A percentile compares a stretch with the other conserved stretches of the same genome.
These are phyloP conservation scores for Puccinia sorghi DNA, from an alignment of 1,284 basidiomycete genomes.

Conservation along the genomic window DNA sequence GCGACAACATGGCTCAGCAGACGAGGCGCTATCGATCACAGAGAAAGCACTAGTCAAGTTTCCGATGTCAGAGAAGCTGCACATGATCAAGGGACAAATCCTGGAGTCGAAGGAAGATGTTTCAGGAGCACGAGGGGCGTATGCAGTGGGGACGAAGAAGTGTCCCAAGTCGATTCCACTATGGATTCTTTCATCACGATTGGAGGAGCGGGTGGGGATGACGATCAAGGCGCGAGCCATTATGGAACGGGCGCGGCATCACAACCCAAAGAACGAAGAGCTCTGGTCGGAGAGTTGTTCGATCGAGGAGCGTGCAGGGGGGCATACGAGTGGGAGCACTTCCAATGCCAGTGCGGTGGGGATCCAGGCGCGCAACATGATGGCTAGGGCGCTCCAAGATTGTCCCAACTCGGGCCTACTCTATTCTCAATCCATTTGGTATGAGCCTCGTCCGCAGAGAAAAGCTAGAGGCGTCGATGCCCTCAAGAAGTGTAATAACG, in stretches of 20 bases:
- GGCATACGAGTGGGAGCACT: constrained; percentile 73
- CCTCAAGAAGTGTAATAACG: constrained; percentile 82
- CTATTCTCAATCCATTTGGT: constrained; percentile 88
- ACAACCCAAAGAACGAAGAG: constrained; percentile 77
- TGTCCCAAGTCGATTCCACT: constrained; percentile 78
- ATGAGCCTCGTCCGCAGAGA: constrained; percentile 86
- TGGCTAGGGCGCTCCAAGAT: constrained; percentile 72
- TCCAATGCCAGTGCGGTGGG: constrained; percentile 64
- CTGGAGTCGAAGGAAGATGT: constrained; percentile 66
- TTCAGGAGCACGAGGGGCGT: constrained; percentile 72
- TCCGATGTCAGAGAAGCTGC: constrained; percentile 83
- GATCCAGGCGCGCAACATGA: constrained; percentile 35
- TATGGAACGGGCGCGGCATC: constrained; percentile 82
- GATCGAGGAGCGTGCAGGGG: constrained; percentile 83
- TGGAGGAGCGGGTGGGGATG: constrained; percentile 83
- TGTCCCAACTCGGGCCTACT: constrained; percentile 83
- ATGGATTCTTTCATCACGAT: constrained; percentile 81
- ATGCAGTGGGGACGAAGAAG: constrained; percentile 74
- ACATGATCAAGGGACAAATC: constrained; percentile 96
- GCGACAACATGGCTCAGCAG: constrained; percentile 75
- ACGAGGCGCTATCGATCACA: constrained; percentile 73
- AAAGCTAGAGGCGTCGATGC: constrained; percentile 80
- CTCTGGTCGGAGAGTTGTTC: constrained; percentile 88
- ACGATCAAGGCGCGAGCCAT: constrained; percentile 90
- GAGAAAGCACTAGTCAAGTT: constrained; percentile 76